Evolutionary conservation across 768 basidiomycete species (phyloP).

Genomic region (Amanita phalloides): DNA sequence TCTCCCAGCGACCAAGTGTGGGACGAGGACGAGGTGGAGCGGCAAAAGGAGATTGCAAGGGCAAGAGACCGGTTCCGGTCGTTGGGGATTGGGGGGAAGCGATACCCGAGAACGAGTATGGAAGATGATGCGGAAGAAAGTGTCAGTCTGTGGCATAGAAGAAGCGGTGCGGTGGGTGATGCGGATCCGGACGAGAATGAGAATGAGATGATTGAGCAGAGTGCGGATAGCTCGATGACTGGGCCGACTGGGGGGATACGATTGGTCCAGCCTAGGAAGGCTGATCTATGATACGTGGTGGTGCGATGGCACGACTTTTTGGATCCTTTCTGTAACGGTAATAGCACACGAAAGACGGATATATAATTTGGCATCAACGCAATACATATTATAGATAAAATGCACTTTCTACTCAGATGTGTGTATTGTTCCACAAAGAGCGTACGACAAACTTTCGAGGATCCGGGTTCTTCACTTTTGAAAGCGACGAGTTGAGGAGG

Average conservation of each 20-base stretch:
- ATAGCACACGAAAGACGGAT: too few species aligned
- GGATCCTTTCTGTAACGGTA: not conserved
- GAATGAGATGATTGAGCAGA: slow-evolving; percentile 14
- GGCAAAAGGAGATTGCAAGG: slow-evolving; percentile 14
- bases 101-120: slow-evolving; percentile 36
- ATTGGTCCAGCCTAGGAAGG: slow-evolving; percentile 21
- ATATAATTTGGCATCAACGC: not conserved
- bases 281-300: not conserved
- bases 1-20: slow-evolving; percentile 26
- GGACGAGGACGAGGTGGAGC: slow-evolving; percentile 21
- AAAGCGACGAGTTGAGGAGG: slow-evolving; percentile 26
- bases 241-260: slow-evolving; percentile 22
- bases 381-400: not conserved
- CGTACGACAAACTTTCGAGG: slow-evolving; percentile 37
- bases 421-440: slow-evolving; percentile 45
- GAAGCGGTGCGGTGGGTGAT: slow-evolving; percentile 10
- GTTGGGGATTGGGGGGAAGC: slow-evolving; percentile 18
- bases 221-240: slow-evolving; percentile 12
- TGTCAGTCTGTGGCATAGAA: slow-evolving; percentile 36
- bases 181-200: slow-evolving; percentile 14
- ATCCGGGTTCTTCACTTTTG: slow-evolving; percentile 23
- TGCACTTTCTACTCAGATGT: slow-evolving; percentile 12
- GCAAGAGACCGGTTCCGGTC: slow-evolving; percentile 23
- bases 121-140: slow-evolving; percentile 56
- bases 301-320: not conserved